Base-by-base conservation (phyloP, 2,329 filamentous ascomycete genomes). In the Calonectria pteridis region DNA sequence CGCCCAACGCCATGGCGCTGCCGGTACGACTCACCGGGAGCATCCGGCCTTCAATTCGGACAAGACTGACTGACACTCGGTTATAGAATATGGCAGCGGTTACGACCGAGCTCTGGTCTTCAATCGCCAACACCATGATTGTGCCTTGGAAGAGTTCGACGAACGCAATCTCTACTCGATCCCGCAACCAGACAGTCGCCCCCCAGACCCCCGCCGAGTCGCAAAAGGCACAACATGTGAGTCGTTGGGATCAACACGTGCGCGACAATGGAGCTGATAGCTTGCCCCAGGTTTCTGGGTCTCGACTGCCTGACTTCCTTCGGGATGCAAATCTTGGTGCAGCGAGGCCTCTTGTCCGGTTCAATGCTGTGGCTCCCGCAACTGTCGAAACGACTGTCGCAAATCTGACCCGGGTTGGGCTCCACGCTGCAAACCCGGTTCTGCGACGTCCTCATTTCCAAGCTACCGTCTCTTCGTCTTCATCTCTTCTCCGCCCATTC, bases 101-200 rank as follows among this genome's bases (percentile, higher is more conserved):
- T 73, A 84, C 85, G 10, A 81, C 86, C 64, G 87, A 87, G 46
- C 77, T 88, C 67, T 86, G 86, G 85, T 87, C 87, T 68, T 88
- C 87, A 55, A 83, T 88, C 74, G 82, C 84, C 66, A 87, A 83
- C 73, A 84, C 84, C 16, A 74, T 87, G 20, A 79, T 82, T 70
- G 73, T 83, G 26, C 84, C 87, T 11, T 86, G 82, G 82, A 78
- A 74, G 64, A 73, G 73, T 59, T 77, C 75, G 20, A 59, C 71
- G 18, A 72, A 66, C 16, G 40, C 72, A 9, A 68, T 70, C 26
- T 63, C 73, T 62, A 67, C 66, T 50, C 74, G 76, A 74, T 59
- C 73, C 16, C 66, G 50, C 59, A 59, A 29, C 37, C 70, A 71
- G 20, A 65, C 75, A 9, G 37, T 18, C 20, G 35, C 58, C 23